A percentile compares a stretch with the other conserved stretches of the same genome.
Conservation (phyloP, 2,329 filamentous ascomycete genomes). For the Venturia aucupariae region DNA sequence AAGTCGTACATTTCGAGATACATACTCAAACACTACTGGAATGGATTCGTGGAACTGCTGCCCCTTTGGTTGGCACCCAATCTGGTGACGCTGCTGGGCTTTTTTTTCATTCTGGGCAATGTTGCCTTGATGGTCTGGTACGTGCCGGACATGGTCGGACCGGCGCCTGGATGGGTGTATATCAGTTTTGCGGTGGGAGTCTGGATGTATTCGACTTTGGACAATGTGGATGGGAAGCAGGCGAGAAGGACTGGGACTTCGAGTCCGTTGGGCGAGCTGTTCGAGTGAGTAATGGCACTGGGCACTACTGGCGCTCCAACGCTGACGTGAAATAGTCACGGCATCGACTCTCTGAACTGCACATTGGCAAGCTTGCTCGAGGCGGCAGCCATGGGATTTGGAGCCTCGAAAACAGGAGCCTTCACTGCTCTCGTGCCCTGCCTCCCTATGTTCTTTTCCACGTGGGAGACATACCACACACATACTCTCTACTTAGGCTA, state of each 20-base stretch:
- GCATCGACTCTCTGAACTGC: conserved; percentile 96
- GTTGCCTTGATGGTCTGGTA: conserved; percentile 64
- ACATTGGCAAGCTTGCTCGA: conserved; percentile 85
- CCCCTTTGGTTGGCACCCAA: conserved; percentile 97
- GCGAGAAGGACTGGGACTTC: conserved; percentile 90
- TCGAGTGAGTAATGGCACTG: conserved; percentile 52
- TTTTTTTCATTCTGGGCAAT: conserved; percentile 87
- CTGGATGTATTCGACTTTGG: conserved; percentile 97
- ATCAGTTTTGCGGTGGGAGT: conserved; percentile 91
- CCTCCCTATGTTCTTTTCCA: conserved; percentile 98
- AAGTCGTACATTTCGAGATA: conserved; percentile 90
- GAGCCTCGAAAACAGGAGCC: conserved; percentile 72
- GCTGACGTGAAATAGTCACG: conserved; percentile 50
- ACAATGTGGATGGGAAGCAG: conserved; percentile 98
- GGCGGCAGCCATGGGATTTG: conserved; percentile 86
- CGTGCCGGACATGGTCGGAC: conserved; percentile 84
- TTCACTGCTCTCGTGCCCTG: conserved; percentile 89
- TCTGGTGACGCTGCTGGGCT: conserved; percentile 91
- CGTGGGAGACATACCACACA: conserved; percentile 98
- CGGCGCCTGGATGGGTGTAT: conserved; percentile 78
- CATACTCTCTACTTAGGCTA: conserved; percentile 94
- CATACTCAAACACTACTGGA: conserved; percentile 95
- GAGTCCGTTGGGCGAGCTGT: conserved; percentile 88
- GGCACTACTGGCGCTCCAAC: background rate
- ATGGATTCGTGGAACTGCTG: conserved; percentile 82